A percentile compares a stretch with the other conserved stretches of the same genome.
Conservation (phyloP, 768 basidiomycete species). For the Tephrocybe sp. region DNA sequence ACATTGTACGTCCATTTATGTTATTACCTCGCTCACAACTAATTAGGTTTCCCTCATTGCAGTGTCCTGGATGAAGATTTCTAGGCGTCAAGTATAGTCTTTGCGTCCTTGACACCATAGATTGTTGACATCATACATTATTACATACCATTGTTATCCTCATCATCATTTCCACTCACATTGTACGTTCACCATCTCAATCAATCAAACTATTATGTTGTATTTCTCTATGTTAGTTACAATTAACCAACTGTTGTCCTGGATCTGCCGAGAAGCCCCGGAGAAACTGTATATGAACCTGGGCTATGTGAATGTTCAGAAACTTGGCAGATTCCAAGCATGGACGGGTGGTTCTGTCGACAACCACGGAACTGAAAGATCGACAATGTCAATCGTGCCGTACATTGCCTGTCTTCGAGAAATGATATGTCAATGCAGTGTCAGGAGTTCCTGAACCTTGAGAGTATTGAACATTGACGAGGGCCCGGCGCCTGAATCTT, state of each 20-base stretch:
- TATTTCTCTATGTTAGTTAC: neutral
- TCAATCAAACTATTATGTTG: neutral
- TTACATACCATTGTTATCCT: constrained; percentile 1
- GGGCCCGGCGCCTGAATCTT: too few relatives aligned
- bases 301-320: neutral
- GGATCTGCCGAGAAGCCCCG: constrained; percentile 2
- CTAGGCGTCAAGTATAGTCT: too few relatives aligned
- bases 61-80: constrained; percentile 24
- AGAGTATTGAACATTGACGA: too few relatives aligned
- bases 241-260: constrained; percentile 6
- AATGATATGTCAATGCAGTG: constrained; percentile 1
- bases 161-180: neutral
- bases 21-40: neutral
- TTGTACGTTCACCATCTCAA: neutral
- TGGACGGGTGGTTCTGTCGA: constrained; percentile 5
- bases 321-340: neutral
- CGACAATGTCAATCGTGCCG: neutral
- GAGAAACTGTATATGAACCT: neutral
- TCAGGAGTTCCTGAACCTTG: too few relatives aligned
- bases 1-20: constrained; percentile 7
- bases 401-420: neutral
- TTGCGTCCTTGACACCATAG: neutral
- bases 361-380: constrained; percentile 13
- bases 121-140: neutral
- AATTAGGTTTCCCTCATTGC: neutral